Conservation (phyloP, 192 early-diverging fungal genomes). For the Backusella morwellensis region DNA sequence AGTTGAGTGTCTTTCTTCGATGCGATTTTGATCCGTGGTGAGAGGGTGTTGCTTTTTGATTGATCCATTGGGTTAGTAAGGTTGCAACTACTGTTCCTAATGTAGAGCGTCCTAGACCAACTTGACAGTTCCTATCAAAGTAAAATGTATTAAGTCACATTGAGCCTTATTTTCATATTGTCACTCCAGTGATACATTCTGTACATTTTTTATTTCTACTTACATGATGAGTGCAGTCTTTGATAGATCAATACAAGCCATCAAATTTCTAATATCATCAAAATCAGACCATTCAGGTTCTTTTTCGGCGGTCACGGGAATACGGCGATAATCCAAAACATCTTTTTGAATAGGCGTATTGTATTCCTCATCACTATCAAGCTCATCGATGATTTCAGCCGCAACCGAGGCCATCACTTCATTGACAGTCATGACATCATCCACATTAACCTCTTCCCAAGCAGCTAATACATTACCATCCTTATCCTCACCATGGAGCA, state of each 20-base stretch:
- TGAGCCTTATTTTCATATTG: background rate
- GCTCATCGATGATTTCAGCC: constrained; percentile 26
- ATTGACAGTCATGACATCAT: constrained; percentile 50
- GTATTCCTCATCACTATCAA: constrained; percentile 7
- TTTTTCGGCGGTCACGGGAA: constrained; percentile 60
- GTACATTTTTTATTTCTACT: background rate
- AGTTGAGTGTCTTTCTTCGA: constrained; percentile 38
- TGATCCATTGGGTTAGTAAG: constrained; percentile 31
- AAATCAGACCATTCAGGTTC: constrained; percentile 53
- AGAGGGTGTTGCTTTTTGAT: background rate
- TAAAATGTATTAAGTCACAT: background rate
- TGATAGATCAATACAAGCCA: constrained; percentile 38
- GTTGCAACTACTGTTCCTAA: constrained; percentile 39
- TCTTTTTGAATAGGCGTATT: background rate
- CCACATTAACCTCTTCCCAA: constrained; percentile 59
- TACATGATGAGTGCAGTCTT: constrained; percentile 52
- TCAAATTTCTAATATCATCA: constrained; percentile 49
- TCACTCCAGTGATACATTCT: too few relatives aligned
- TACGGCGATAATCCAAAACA: constrained; percentile 44
- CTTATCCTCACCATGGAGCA: constrained; percentile 51
- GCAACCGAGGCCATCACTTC: constrained; percentile 47
- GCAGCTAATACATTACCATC: constrained; percentile 44
- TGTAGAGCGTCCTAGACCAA: constrained; percentile 63
- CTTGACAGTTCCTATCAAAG: constrained; percentile 53
- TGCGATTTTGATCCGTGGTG: background rate